These are phyloP conservation scores for carrot (Daucus carota) DNA, from an alignment of 129 eudicot species.

Conservation along the genomic window DH1_v3.0 NC_030383.2:60342001-60342500, in stretches of 20 bases:
- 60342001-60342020: not conserved
- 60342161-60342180: not conserved
- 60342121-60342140: not conserved
- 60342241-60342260: constrained; percentile 97
- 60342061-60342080: not conserved
- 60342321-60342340: not conserved
- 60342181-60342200: constrained; percentile 8
- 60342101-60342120: not conserved
- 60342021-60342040: not conserved
- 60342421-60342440: constrained; percentile 83
- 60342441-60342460: constrained; percentile 89
- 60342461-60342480: constrained; percentile 35
- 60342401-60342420: constrained; percentile 83
- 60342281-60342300: constrained; percentile 97
- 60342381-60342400: constrained; percentile 91
- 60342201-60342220: constrained; percentile 66
- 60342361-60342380: constrained; percentile 42
- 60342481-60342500: not conserved
- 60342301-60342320: constrained; percentile 43
- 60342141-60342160: not conserved
- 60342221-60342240: constrained; percentile 85
- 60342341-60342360: constrained; percentile 8
- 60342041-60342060: not conserved
- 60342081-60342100: not conserved
- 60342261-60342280: constrained; percentile 83